Conservation (phyloP, 1,284 basidiomycete genomes). For the Ceratobasidium sp. region DNA sequence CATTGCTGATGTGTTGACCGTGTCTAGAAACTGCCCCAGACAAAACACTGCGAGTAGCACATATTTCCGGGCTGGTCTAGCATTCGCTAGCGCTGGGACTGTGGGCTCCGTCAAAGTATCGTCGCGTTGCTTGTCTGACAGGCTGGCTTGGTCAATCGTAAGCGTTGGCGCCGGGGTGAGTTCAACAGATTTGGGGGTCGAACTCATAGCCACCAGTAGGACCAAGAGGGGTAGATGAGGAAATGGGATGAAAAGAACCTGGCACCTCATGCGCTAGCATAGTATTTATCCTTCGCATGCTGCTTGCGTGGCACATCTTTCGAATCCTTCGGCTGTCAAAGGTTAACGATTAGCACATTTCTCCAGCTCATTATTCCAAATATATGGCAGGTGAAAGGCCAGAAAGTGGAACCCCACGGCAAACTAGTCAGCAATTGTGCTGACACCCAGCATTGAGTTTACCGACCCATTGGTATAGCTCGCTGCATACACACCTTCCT, state of each 20-base stretch:
- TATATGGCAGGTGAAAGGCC: background rate
- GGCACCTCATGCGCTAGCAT: background rate
- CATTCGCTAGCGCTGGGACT: conserved; percentile 23
- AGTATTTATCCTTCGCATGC: conserved; percentile 6
- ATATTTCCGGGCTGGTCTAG: conserved; percentile 52
- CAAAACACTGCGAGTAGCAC: conserved; percentile 62
- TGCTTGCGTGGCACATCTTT: background rate
- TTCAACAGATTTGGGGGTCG: conserved; percentile 20
- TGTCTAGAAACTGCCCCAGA: conserved; percentile 64
- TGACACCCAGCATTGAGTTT: too few relatives aligned
- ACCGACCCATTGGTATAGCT: too few relatives aligned
- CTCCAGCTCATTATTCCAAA: too few relatives aligned
- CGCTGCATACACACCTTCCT: too few relatives aligned
- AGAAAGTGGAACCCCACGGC: background rate
- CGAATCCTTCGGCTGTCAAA: conserved; percentile 3
- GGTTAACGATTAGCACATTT: background rate
- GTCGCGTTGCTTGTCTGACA: conserved; percentile 3
- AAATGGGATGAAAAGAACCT: background rate
- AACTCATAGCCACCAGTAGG: conserved; percentile 5
- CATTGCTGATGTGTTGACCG: conserved; percentile 66
- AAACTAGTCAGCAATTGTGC: background rate
- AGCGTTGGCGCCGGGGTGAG: conserved; percentile 36
- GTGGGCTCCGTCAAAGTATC: conserved; percentile 1
- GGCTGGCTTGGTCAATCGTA: background rate
- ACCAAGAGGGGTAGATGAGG: background rate